Evolutionary conservation across 805 yeast species (phyloP), one percentile per base, ranked within the genome.

Genomic region (Sugiyamaella valdiviana): DNA sequence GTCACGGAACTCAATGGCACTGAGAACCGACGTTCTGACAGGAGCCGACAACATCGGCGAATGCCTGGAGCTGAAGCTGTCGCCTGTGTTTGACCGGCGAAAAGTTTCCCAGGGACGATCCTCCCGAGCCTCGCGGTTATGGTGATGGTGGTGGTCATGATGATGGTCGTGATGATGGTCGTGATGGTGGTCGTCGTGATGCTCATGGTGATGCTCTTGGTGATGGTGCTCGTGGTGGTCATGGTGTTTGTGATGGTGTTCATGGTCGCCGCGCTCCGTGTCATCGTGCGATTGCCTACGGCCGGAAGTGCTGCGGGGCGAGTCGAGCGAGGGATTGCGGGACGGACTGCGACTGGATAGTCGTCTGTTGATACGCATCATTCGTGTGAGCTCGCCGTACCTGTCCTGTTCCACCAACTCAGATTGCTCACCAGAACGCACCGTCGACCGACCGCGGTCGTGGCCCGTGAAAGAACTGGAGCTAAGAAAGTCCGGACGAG

Each of bases 1-100:
- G 26, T 58, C 57, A 46, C 63, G 61, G 36, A 72, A 58, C 42
- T 67, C 69, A 6, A 70, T 49, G 1, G 76, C 76, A 32, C 70
- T 66, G 24, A 65, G 54, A 9, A 73, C 42, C 1, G 75, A 70
- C 12, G 72, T 63, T 26, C 73, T 51, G 4, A 57, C 39, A 22
- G 53, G 48, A 15, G 51, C 44, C 2, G 23, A 6, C 6, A 45
- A 39, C 15, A 39, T 12, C 6, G 44, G 39, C 36, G 38, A 42
- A 17, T 40, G 43, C 17, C 16, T 6, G 3, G 20, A 3, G 22
- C 21, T 19, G 22, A 14, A 12, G 24, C 15, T 38, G 19, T 38
- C 22, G n/a, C 24, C 26, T 10, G 41, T 20, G 19, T 38, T 26
- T 10, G 32, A 4, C 4, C 32, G 32, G 14, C 14, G 32, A 26